Percentiles rank a stretch among this genome's conserved stretches.
Evolutionary conservation across 371 early-diverging fungal genomes (phyloP).

Genomic region (Zychaea mexicana): DNA sequence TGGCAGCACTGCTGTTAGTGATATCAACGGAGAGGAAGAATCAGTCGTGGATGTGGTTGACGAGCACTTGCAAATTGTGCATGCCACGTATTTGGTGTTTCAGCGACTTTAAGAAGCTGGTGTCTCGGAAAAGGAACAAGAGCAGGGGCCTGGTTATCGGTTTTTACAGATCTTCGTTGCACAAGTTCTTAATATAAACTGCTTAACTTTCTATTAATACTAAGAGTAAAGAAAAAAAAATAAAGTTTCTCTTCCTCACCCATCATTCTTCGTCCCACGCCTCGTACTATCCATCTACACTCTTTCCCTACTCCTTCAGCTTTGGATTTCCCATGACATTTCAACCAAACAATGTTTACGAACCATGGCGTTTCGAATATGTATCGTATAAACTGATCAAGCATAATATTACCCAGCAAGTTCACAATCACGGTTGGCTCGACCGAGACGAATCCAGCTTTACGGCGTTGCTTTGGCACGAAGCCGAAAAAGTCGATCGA

Average conservation of each 20-base stretch:
- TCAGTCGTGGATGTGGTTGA: constrained; percentile 33
- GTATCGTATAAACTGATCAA: constrained; percentile 40
- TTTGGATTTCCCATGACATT: not conserved
- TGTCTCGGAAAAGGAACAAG: not conserved
- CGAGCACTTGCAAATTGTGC: constrained; percentile 50
- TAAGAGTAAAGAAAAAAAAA: not conserved
- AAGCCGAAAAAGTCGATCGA: constrained; percentile 85
- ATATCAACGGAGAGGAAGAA: constrained; percentile 22
- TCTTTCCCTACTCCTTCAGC: not conserved
- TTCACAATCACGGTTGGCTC: constrained; percentile 49
- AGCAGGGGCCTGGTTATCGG: not conserved
- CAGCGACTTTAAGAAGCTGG: constrained; percentile 18
- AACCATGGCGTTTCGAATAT: constrained; percentile 47
- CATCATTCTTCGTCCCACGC: not conserved
- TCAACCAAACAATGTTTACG: constrained; percentile 24
- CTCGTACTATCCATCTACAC: not conserved
- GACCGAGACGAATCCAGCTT: constrained; percentile 76
- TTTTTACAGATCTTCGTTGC: not conserved
- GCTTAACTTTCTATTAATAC: not conserved
- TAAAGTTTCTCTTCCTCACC: not conserved
- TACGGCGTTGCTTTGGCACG: constrained; percentile 66
- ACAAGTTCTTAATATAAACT: constrained; percentile 1
- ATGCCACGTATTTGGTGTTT: constrained; percentile 50
- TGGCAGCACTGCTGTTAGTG: not conserved
- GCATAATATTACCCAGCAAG: constrained; percentile 35